Conservation (phyloP, 2,329 filamentous ascomycete species). For the Fusarium piperis region DNA sequence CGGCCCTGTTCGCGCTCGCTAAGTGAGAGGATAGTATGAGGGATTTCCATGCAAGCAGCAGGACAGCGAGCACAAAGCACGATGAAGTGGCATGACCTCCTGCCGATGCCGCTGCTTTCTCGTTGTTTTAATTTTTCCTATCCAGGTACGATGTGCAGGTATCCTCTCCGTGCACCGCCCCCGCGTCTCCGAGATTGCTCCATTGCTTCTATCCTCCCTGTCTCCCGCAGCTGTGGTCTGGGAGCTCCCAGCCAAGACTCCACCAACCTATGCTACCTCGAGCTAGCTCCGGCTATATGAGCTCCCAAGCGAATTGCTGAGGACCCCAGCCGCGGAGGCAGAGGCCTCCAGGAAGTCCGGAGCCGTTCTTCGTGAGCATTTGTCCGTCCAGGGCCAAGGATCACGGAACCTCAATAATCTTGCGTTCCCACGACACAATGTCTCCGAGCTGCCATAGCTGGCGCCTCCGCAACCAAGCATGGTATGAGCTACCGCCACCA, state of each 20-base stretch:
- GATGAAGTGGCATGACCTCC: slow-evolving; percentile 35
- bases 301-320: not conserved
- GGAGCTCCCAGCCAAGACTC: slow-evolving; percentile 7
- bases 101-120: slow-evolving; percentile 20
- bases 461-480: not conserved
- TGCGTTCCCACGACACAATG: slow-evolving; percentile 13
- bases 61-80: slow-evolving; percentile 6
- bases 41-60: slow-evolving; percentile 35
- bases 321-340: not conserved
- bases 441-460: not conserved
- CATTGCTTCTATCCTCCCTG: slow-evolving; percentile 13
- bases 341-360: slow-evolving; percentile 31
- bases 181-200: slow-evolving; percentile 15
- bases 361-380: not conserved
- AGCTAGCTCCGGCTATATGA: slow-evolving; percentile 24
- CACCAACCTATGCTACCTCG: slow-evolving; percentile 16
- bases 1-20: slow-evolving; percentile 13
- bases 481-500: not conserved
- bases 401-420: not conserved
- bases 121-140: slow-evolving; percentile 14
- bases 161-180: slow-evolving; percentile 16
- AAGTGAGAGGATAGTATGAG: slow-evolving; percentile 30
- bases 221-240: slow-evolving; percentile 5
- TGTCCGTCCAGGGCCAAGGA: not conserved
- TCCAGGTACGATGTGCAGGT: slow-evolving; percentile 10